Evolutionary conservation across 1,139 yeast species (phyloP), one percentile per base, ranked within the genome.

Genomic region (Debaryomyces singareniensis): DNA sequence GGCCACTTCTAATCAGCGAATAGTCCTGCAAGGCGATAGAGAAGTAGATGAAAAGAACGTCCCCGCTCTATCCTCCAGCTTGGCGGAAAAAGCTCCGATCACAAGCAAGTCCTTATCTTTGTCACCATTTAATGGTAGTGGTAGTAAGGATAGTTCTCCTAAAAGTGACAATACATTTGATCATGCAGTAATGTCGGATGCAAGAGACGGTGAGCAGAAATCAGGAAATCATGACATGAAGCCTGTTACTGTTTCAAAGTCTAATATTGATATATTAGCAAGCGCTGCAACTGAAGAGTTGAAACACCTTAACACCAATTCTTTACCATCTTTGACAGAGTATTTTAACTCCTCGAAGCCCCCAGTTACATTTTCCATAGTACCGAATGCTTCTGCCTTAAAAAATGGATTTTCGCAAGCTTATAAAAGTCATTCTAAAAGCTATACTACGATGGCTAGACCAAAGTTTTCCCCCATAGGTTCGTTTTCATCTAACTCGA

Each of bases 281-380:
- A 73, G 81, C 15, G 93, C 94, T 3, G 94, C 95, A 2, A 72
- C 87, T 4, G 83, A 82, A 47, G 91, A 83, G 50, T 64, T 84
- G 33, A 81, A 61, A 31, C 59, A 67, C 35, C 45, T 78, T 35
- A 55, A 51, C 31, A 71, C 78, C 7, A 73, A 70, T 47, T 77
- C 84, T 1, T 62, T 80, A 24, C 87, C 87, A 2, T 71, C 84
- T 3, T 58, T 79, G 31, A 64, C 81, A 0, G 77, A 78, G 27
- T 78, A 73, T 54, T 78, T 78, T 28, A 29, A 33, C 35, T 36
- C 33, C 10, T 34, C 33, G 18, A 25, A 38, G 5, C 11, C 31
- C 3, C 15, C 31, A 11, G 5, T 5, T 6, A 27, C 26, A 3
- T 24, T 25, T 10, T 22, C 28, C 4, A 23, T 7, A 9, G 13